These are phyloP conservation scores for Chlamydomonas reinhardtii DNA, from an alignment of 163 green algal genomes.

Conservation along the genomic window DNA sequence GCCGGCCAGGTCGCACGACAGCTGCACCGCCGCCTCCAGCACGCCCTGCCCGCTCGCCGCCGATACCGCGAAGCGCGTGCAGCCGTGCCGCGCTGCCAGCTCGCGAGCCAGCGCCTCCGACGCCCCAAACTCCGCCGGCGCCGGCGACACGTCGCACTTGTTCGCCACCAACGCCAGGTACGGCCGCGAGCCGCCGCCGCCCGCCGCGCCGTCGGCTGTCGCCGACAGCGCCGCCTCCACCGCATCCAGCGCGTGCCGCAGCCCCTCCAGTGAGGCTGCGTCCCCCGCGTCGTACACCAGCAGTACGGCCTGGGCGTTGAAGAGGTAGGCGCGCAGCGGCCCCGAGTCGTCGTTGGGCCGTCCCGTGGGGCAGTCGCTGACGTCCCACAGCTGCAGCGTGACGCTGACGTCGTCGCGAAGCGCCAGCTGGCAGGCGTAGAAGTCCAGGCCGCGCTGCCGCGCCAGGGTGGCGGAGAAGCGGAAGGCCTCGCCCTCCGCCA, in stretches of 20 bases:
- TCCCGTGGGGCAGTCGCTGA: slow-evolving; percentile 13
- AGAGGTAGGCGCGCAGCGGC: slow-evolving; percentile 25
- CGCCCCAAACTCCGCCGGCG: background rate
- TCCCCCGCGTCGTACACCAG: slow-evolving; percentile 36
- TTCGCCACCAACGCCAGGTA: slow-evolving; percentile 34
- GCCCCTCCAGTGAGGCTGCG: background rate
- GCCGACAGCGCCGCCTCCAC: background rate
- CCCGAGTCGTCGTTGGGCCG: background rate
- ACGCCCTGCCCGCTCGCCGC: slow-evolving; percentile 22
- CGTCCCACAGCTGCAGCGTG: slow-evolving; percentile 46
- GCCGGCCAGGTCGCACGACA: slow-evolving; percentile 44
- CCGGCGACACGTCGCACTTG: slow-evolving; percentile 21
- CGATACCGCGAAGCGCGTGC: slow-evolving; percentile 16
- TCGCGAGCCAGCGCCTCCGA: background rate
- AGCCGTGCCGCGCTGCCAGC: slow-evolving; percentile 38
- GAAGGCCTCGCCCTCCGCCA: slow-evolving; percentile 8
- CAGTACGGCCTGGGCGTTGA: slow-evolving; percentile 37
- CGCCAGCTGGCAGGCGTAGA: slow-evolving; percentile 26
- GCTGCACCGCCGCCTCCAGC: background rate
- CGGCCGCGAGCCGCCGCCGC: background rate
- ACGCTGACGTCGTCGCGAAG: slow-evolving; percentile 34
- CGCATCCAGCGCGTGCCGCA: background rate
- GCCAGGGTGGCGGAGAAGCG: background rate
- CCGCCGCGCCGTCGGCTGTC: background rate
- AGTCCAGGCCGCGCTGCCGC: slow-evolving; percentile 13